Base-by-base conservation (phyloP, 2,329 filamentous ascomycete genomes). In the Fusarium xylarioides region DNA sequence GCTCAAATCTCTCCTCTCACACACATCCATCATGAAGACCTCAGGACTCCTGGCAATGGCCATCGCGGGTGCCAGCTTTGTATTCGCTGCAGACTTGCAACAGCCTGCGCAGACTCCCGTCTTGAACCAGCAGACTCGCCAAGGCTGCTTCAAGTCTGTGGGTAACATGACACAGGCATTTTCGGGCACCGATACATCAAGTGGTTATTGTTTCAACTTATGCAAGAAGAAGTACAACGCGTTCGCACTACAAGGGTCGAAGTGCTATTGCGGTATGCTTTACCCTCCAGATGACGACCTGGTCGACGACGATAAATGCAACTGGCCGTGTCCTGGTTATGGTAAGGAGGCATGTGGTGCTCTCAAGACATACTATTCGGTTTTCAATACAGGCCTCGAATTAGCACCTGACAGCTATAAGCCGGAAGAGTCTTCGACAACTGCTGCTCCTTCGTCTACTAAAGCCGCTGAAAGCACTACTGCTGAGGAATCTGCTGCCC, bases 311-410 rank as follows among this genome's bases (percentile, higher is more conserved):
- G 80, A 79, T 12, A 82, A 90, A 21, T 97, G 95, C 83, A 85
- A 89, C 78, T 87, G 86, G 34, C 79, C 85, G 1, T 97, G 95
- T 80, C 85, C 88, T 30, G 92, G 90, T 14, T 95, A 85, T 76
- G 83, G 82, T 28, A 38, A 79, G 3, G 87, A 93, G 60, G 89
- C 86, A 30, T 97, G 95, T 60, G 86, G 85, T 74, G 81, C 79
- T 47, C 66, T 84, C 12, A 64, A 28, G 15, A 74, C 71, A 0
- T 79, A 72, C 76, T 87, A 77, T 75, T 86, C 85, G 19, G 78
- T 89, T 64, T 86, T 85, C 84, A 88, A 90, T 80, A 85, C 84
- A 4, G 86, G 88, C 57, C 23, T 85, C 46, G 76, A 83, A 44
- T 76, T 87, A 40, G 76, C 82, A 30, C 82, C 86, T 30, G 64